Percentiles rank a stretch among this genome's conserved stretches.
These are phyloP conservation scores for Penicillium cataractarum DNA, from an alignment of 495 filamentous ascomycete genomes.

Conservation along the genomic window DNA sequence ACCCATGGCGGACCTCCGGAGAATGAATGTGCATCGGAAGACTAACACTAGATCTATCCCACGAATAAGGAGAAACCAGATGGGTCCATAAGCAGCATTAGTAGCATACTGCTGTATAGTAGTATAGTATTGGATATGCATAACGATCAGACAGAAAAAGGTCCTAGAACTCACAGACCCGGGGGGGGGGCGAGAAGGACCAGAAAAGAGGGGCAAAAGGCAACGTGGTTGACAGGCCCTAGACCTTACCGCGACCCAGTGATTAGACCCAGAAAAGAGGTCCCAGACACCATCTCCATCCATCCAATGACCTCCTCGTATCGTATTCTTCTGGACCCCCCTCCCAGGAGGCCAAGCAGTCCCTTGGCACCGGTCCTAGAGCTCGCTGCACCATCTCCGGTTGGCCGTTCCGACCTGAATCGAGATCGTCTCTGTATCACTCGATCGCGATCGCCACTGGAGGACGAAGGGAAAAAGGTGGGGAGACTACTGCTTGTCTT, in stretches of 20 bases:
- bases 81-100: neutral
- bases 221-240: constrained; percentile 30
- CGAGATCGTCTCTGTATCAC: constrained; percentile 17
- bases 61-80: neutral
- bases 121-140: no score
- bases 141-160: neutral
- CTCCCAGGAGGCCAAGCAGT: no score
- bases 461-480: neutral
- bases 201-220: constrained; percentile 7
- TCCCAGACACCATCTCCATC: no score
- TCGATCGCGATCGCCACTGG: constrained; percentile 21
- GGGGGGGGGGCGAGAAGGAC: neutral
- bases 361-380: neutral
- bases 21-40: neutral
- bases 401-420: constrained; percentile 19
- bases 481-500: neutral
- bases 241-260: constrained; percentile 5
- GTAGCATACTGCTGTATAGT: neutral
- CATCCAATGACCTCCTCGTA: neutral
- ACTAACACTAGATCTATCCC: neutral
- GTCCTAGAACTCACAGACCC: neutral
- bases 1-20: neutral
- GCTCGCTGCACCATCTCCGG: constrained; percentile 6
- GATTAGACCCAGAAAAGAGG: neutral
- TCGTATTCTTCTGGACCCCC: neutral